Evolutionary conservation across 805 yeast genomes (phyloP), one percentile per base, ranked within the genome.

Genomic region (Ogataea zsoltii): DNA sequence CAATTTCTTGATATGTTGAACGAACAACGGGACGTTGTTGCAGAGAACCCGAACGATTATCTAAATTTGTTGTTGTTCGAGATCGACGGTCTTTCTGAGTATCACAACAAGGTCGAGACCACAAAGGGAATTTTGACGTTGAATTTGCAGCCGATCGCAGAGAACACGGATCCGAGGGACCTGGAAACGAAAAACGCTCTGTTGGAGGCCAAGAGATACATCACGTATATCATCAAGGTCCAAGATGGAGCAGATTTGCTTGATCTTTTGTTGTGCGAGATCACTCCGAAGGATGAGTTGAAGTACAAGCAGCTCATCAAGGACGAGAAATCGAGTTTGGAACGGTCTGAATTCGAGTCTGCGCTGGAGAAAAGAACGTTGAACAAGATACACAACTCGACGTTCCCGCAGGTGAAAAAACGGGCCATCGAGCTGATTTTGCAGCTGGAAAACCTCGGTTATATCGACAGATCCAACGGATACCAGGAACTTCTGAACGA

Each of bases 401-500:
- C 80, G 1, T 94, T 85, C 64, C 85, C 87, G 35, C 88, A 85
- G 37, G 71, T 94, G 57, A 94, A 92, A 65, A 83, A 80, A 49
- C 67, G 79, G 54, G 84, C 96, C 0, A 67, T 94, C 29, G 90
- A 85, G 54, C 76, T 83, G 46, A 75, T 92, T 2, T 69, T 90
- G 42, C 88, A 88, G 55, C 68, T 94, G 41, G 97, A 92, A 58
- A 62, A 74, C 1, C 65, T 78, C 60, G 90, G 88, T 2, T 65
- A 73, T 32, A 74, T 91, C 7, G 71, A 84, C 2, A 75, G 96
- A 47, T 69, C 74, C 26, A 80, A 88, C 59, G 80, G 85, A 15
- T 88, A 82, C 63, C 98, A 94, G 61, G 82, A 78, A 17, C 60
- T 94, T 12, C 66, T 94, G 47, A 89, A 90, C 58, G 88, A 87